Base-by-base conservation (phyloP, 495 filamentous ascomycete genomes). In the Aspergillus hancockii region DNA sequence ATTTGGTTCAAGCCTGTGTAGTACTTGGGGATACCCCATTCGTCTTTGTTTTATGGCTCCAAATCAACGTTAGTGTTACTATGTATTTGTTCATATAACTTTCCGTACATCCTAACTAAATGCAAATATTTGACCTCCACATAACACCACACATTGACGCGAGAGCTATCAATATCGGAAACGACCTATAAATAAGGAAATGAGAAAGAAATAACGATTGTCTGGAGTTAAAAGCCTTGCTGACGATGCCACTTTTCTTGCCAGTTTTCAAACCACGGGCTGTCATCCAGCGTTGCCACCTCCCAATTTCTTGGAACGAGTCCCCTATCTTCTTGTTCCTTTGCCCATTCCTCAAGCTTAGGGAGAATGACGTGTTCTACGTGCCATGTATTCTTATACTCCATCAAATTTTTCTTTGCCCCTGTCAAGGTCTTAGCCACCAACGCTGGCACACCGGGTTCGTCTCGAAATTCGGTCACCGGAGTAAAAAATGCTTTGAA, bases 401-500 rank as follows among this genome's bases (percentile, higher is more conserved):
- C 78, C 83, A 96, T 89, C 36, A 97, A 54, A 46, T 74, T 84
- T 68, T 77, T 78, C 75, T 93, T 93, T 4, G 89, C 92, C 49
- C 90, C 85, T 52, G 73, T 83, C 57, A 95, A 60, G 9, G 95
- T 70, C 75, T 88, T 90, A 0, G 81, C 67, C 22, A 92, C 34
- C 23, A 96, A 69, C 16, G 79, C 80, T 0, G 92, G 92, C 2
- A 96, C 74, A 41, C 85, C 87, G 19, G 88, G 83, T 65, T 97
- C 92, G 49, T 90, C 81, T 0, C 86, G 75, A 59, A 97, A 86
- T 63, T 90, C 86, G 18, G 76, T 67, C 0, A 96, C 70, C 0
- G 89, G 88, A 3, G 91, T 94, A 74, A 97, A 96, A 0, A 96
- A 69, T 0, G 88, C 92, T 67, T 94, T 96, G 83, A 93, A 97